These are phyloP conservation scores for Penicillium psychrosexuale DNA, from an alignment of 2,329 filamentous ascomycete genomes.

Conservation along the genomic window DNA sequence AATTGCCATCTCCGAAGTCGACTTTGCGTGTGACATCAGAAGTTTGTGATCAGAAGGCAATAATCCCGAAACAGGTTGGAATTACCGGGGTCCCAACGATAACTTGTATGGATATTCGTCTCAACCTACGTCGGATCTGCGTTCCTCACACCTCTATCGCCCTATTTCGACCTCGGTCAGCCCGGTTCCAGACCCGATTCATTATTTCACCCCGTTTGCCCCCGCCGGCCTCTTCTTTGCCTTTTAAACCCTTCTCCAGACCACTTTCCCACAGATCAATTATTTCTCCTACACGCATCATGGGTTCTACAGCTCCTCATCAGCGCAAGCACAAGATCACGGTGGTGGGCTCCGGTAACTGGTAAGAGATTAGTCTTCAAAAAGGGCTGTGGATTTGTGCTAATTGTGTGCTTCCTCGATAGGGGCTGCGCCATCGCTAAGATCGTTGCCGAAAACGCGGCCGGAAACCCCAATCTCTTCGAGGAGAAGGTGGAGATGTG, in stretches of 20 bases:
- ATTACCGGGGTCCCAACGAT: constrained; percentile 12
- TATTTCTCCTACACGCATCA: constrained; percentile 25
- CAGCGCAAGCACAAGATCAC: constrained; percentile 52
- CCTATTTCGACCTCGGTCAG: constrained; percentile 29
- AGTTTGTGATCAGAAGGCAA: constrained; percentile 3
- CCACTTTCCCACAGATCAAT: constrained; percentile 20
- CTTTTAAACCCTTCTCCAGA: constrained; percentile 20
- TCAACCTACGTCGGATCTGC: constrained; percentile 22
- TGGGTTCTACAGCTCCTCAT: constrained; percentile 33
- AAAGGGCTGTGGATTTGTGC: constrained; percentile 55
- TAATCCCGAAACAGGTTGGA: constrained; percentile 9
- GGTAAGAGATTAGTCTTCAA: constrained; percentile 52
- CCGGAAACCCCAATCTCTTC: constrained; percentile 73
- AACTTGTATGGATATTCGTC: constrained; percentile 17
- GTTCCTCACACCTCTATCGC: constrained; percentile 24
- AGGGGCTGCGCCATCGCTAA: constrained; percentile 98
- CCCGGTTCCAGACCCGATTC: constrained; percentile 22
- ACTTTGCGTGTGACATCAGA: constrained; percentile 7
- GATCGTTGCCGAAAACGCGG: constrained; percentile 90
- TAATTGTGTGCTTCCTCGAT: constrained; percentile 67
- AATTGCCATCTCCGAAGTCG: not conserved
- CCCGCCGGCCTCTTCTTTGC: constrained; percentile 16
- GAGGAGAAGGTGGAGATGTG: constrained; percentile 94
- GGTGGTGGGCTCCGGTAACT: constrained; percentile 93
- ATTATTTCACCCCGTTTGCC: constrained; percentile 15